A percentile compares a stretch with the other conserved stretches of the same genome.
These are phyloP conservation scores for Phaeodactylum tricornutum DNA, from an alignment of 108 stramenopile genomes.

Conservation along the genomic window DNA sequence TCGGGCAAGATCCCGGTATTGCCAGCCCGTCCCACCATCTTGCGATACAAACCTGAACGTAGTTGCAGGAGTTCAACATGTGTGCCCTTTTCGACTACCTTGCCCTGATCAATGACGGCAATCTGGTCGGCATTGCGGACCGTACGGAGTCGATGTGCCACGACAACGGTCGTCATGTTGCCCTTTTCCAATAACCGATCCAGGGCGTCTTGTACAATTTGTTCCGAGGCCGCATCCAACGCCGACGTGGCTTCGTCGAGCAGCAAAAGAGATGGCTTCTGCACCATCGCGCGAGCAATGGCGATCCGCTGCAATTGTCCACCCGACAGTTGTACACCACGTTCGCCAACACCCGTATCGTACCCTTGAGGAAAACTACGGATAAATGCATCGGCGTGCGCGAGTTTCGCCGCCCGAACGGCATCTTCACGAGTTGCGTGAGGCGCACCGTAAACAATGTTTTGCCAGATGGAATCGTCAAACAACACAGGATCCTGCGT, in stretches of 20 bases:
- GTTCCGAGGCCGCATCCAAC: conserved; percentile 44
- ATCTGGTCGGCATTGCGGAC: conserved; percentile 70
- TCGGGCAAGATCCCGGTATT: conserved; percentile 10
- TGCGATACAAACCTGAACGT: conserved; percentile 11
- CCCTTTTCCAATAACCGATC: conserved; percentile 33
- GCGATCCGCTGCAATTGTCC: conserved; percentile 79
- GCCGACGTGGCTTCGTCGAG: conserved; percentile 84
- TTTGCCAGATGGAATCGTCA: conserved; percentile 80
- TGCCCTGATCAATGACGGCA: conserved; percentile 47
- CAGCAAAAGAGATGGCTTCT: conserved; percentile 68
- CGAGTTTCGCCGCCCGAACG: conserved; percentile 73
- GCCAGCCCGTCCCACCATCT: conserved; percentile 27
- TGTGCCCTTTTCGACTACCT: conserved; percentile 51
- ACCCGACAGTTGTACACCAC: conserved; percentile 75
- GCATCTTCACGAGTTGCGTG: conserved; percentile 55
- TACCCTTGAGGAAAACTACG: conserved; percentile 68
- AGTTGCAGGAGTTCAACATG: conserved; percentile 50
- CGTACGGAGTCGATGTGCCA: conserved; percentile 80
- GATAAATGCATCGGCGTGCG: conserved; percentile 90
- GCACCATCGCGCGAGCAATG: conserved; percentile 81
- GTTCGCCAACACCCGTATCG: conserved; percentile 85
- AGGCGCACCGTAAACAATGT: conserved; percentile 81
- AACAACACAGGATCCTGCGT: conserved; percentile 89
- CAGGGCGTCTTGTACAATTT: conserved; percentile 66
- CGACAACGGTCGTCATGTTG: conserved; percentile 50